Conservation (phyloP, 345 rosid genomes). For the Eucalyptus marginata region DNA sequence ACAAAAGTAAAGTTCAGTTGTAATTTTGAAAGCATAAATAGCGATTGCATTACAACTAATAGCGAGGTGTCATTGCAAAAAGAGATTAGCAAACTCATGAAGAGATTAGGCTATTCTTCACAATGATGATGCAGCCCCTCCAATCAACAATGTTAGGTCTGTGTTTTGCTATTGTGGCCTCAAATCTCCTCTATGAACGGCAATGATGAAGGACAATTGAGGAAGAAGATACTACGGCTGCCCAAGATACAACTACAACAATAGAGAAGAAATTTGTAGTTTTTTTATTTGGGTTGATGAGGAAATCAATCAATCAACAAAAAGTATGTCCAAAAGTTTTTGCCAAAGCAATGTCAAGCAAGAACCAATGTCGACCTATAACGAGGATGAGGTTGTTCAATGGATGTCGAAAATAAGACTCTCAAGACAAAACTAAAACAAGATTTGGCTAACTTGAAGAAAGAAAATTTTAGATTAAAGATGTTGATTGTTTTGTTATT, state of each 20-base stretch:
- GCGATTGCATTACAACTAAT: too few relatives aligned
- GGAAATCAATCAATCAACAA: not conserved
- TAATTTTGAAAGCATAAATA: too few relatives aligned
- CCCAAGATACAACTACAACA: not conserved
- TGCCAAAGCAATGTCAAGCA: not conserved
- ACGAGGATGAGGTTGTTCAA: not conserved
- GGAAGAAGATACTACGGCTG: not conserved
- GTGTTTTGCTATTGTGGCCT: not conserved
- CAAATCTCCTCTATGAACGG: too few relatives aligned
- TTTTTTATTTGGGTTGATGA: not conserved
- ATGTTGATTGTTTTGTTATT: not conserved
- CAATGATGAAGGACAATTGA: not conserved
- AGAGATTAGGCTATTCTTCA: not conserved
- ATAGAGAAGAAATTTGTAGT: not conserved
- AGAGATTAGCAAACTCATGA: not conserved
- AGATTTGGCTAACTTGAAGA: not conserved
- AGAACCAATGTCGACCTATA: not conserved
- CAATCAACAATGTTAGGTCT: not conserved
- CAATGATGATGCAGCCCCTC: too few relatives aligned
- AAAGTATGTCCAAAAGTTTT: not conserved
- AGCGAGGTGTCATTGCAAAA: not conserved
- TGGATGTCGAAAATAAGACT: not conserved
- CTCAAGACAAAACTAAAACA: not conserved
- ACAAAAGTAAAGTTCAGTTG: not conserved
- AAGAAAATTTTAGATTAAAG: not conserved